phyloP scores from a whole-genome alignment of 192 early-diverging fungal genomes.

The Physocladia obscura region DNA sequence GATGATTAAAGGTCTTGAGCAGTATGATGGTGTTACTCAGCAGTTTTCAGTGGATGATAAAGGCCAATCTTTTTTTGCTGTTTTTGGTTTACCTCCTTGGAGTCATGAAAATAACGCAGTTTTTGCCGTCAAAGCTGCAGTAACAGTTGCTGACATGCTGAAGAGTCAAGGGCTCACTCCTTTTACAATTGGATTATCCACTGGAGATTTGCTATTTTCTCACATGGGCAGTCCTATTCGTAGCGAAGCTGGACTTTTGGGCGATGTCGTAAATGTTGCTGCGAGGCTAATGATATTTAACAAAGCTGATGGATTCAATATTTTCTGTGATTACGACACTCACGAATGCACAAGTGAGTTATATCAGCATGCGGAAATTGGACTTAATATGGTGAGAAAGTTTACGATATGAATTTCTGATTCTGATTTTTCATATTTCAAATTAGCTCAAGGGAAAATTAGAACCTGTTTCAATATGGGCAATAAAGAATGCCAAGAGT shows the following conservation, averaged over 20 bases:
- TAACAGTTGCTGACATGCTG: slow-evolving; percentile 15
- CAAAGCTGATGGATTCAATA: slow-evolving; percentile 19
- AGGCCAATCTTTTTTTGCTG: slow-evolving; percentile 31
- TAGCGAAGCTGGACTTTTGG: slow-evolving; percentile 33
- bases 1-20: slow-evolving; percentile 15
- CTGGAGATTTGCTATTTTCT: slow-evolving; percentile 35
- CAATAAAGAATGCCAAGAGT: slow-evolving; percentile 17
- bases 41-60: slow-evolving; percentile 37
- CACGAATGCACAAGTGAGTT: slow-evolving; percentile 22
- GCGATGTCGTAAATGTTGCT: slow-evolving; percentile 34
- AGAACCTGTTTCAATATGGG: slow-evolving; percentile 32
- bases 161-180: slow-evolving; percentile 12
- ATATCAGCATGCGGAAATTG: slow-evolving; percentile 29
- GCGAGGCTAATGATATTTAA: slow-evolving; percentile 29
- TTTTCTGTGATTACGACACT: slow-evolving; percentile 34
- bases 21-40: slow-evolving; percentile 30
- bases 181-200: slow-evolving; percentile 28
- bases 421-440: background rate
- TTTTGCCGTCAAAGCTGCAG: slow-evolving; percentile 24
- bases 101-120: slow-evolving; percentile 36
- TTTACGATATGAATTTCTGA: background rate
- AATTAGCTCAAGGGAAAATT: slow-evolving; percentile 30
- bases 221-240: slow-evolving; percentile 30
- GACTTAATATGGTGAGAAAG: slow-evolving; percentile 27
- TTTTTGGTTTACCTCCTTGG: slow-evolving; percentile 37